A percentile compares a stretch with the other conserved stretches of the same genome.
Conservation (phyloP, 2,329 filamentous ascomycete genomes). For the Fusarium cicatricum region DNA sequence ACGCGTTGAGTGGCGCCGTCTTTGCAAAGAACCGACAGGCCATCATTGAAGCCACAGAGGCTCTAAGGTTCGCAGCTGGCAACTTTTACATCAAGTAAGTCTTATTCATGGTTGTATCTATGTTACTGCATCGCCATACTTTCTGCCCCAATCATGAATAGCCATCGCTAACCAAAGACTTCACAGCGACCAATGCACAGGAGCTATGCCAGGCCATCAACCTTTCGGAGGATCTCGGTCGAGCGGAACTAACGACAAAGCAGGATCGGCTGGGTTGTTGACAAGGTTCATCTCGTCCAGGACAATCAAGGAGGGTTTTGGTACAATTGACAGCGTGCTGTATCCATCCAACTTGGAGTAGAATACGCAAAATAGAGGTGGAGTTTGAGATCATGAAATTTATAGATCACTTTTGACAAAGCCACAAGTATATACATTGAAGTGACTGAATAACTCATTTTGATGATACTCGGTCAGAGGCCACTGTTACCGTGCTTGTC, state of each 20-base stretch:
- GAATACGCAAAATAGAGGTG: no score
- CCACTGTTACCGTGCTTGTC: no score
- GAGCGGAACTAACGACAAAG: conserved; percentile 73
- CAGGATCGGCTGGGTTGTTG: conserved; percentile 64
- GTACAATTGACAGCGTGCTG: neutral
- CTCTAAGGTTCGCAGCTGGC: conserved; percentile 70
- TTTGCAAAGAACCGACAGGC: conserved; percentile 71
- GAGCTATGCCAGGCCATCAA: conserved; percentile 71
- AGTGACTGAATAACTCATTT: no score
- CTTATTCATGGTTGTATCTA: neutral
- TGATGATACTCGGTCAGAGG: no score
- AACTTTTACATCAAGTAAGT: conserved; percentile 73
- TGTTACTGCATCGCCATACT: no score
- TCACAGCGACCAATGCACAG: conserved; percentile 51
- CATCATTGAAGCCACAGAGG: conserved; percentile 69
- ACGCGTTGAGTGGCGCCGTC: conserved; percentile 68
- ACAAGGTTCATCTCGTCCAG: conserved; percentile 66
- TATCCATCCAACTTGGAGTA: conserved; percentile 5
- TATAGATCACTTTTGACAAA: no score
- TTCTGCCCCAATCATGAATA: no score
- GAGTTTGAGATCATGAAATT: no score
- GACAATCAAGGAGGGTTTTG: conserved; percentile 74
- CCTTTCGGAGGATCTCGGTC: conserved; percentile 70
- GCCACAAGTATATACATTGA: no score
- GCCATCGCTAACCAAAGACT: no score